These are phyloP conservation scores for Lactarius vividus DNA, from an alignment of 768 basidiomycete species.

Conservation along the genomic window DNA sequence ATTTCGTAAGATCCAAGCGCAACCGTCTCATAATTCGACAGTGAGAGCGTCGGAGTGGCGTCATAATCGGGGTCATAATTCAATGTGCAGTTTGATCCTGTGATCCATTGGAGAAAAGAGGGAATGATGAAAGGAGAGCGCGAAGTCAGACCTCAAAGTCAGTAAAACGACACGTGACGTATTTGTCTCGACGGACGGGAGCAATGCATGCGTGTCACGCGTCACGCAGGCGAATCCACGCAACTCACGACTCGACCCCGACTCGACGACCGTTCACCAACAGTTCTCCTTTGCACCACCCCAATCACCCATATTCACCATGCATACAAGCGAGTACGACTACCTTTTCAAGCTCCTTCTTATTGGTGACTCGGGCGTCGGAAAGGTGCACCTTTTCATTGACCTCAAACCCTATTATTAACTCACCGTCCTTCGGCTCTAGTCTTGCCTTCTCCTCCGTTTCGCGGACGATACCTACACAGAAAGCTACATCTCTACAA, in stretches of 20 bases:
- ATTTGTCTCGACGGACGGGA: background rate
- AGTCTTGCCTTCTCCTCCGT: constrained; percentile 91
- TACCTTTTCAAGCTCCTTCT: constrained; percentile 95
- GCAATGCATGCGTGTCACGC: background rate
- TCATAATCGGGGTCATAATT: too few relatives aligned
- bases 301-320: constrained; percentile 36
- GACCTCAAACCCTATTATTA: constrained; percentile 22
- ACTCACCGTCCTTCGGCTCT: constrained; percentile 29
- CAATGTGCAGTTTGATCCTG: too few relatives aligned
- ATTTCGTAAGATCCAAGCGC: constrained; percentile 42
- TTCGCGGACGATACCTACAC: constrained; percentile 98
- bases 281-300: constrained; percentile 18
- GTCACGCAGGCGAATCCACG: constrained; percentile 24
- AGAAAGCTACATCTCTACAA: constrained; percentile 95
- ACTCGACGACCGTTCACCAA: constrained; percentile 13
- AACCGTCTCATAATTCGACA: constrained; percentile 44
- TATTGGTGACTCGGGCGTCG: constrained; percentile 94
- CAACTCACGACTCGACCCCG: constrained; percentile 30
- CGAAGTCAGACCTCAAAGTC: too few relatives aligned
- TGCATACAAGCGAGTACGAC: constrained; percentile 95
- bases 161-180: background rate
- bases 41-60: constrained; percentile 33
- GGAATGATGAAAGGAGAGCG: constrained; percentile 30
- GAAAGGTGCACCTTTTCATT: constrained; percentile 57
- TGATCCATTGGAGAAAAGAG: constrained; percentile 16